These are phyloP conservation scores for Sarcomyxa edulis DNA, from an alignment of 768 basidiomycete species.

Conservation along the genomic window DNA sequence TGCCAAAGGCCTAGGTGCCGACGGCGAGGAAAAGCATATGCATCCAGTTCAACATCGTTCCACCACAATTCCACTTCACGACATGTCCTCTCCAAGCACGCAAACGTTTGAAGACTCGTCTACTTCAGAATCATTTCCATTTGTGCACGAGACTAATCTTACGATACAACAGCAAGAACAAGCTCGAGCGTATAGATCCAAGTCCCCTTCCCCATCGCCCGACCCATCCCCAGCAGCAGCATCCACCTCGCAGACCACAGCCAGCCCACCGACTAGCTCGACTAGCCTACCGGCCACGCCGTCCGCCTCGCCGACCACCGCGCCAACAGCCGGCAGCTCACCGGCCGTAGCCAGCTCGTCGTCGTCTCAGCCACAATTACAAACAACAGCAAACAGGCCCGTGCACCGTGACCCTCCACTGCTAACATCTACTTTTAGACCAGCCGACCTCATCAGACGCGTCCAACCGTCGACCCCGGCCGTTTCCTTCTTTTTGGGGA, in stretches of 20 bases:
- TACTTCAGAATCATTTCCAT: no score
- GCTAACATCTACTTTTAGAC: conserved; percentile 38
- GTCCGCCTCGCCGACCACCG: not conserved
- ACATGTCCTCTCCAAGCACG: conserved; percentile 7
- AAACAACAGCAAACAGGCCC: no score
- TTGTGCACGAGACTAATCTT: no score
- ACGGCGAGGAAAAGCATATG: conserved; percentile 40
- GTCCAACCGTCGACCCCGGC: no score
- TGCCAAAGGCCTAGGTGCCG: no score
- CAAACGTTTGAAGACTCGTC: not conserved
- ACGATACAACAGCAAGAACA: no score
- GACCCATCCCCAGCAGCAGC: not conserved
- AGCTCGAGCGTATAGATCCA: no score
- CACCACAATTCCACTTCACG: conserved; percentile 8
- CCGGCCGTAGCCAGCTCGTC: not conserved
- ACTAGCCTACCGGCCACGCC: not conserved
- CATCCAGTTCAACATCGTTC: conserved; percentile 44
- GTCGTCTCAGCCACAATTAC: no score
- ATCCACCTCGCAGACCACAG: not conserved
- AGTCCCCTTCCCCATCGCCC: not conserved
- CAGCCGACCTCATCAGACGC: conserved; percentile 31
- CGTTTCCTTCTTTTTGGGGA: no score
- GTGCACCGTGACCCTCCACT: conserved; percentile 18
- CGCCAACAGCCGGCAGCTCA: not conserved
- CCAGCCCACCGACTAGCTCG: not conserved